Evolutionary conservation across 1,284 basidiomycete genomes (phyloP), one percentile per base, ranked within the genome.

Genomic region (Sanghuangporus sanghuang): DNA sequence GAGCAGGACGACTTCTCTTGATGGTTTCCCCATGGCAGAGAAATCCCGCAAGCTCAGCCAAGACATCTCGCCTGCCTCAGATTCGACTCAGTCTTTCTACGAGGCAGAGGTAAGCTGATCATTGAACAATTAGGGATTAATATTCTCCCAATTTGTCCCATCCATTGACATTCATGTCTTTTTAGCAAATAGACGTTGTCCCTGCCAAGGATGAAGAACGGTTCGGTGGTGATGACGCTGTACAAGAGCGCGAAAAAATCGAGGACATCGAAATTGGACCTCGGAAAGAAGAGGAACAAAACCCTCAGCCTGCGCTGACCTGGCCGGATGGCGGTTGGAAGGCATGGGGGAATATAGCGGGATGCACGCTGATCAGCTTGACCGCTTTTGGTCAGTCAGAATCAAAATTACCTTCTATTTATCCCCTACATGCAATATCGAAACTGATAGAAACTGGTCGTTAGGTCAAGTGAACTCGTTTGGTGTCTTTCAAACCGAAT

Each of bases 381-480:
- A 66, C 65, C n/a, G 65, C 65, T 32, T 63, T 66, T 58, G 65
- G 65, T 66, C 48, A 40, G 53, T 54, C 16, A 7, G 32, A 38
- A 55, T 49, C n/a, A 18, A 50, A 50, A 38, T 49, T 54, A 36
- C 9, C 50, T 21, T 8, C 50, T 18, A 18, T 38, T 21, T 61
- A 3, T 23, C 8, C 32, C 8, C 32, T 8, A 18, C 21, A 12
- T 40, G 32, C n/a, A 18, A 7, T n/a, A 46, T 14, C 18, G 23
- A 6, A 39, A 23, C 52, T 44, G 16, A 59, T 36, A 40, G n/a
- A 38, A 3, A 40, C 18, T 40, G 35, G 36, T 16, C 14, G 23
- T 12, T 42, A 65, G 64, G 67, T 11, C 65, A 66, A 56, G 63
- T 64, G n/a, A 64, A 64, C 39, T 57, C 65, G 23, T 68, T 68